Conservation (phyloP, 2,329 filamentous ascomycete species). For the Ceratocystis harringtonii region DNA sequence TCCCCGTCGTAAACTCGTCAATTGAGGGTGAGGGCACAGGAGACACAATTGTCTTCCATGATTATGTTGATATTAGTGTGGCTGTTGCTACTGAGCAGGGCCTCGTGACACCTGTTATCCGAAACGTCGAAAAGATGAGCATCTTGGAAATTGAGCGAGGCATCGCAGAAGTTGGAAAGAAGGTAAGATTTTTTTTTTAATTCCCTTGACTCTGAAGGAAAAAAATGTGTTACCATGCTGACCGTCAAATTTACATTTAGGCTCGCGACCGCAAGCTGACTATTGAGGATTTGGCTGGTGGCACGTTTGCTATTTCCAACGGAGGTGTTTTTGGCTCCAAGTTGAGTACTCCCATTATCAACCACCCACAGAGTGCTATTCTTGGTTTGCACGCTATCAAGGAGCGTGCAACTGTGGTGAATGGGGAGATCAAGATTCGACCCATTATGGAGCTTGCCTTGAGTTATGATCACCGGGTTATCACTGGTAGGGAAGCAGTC, state of each 20-base stretch:
- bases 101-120: slow-evolving; percentile 87
- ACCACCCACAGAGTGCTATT: slow-evolving; percentile 83
- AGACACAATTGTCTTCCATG: slow-evolving; percentile 94
- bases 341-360: slow-evolving; percentile 98
- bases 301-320: slow-evolving; percentile 96
- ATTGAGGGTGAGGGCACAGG: slow-evolving; percentile 92
- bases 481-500: slow-evolving; percentile 89
- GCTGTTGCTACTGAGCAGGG: slow-evolving; percentile 97
- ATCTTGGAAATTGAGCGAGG: slow-evolving; percentile 77
- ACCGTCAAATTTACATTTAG: slow-evolving; percentile 29
- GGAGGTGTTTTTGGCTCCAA: slow-evolving; percentile 93
- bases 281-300: slow-evolving; percentile 97
- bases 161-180: slow-evolving; percentile 90
- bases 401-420: slow-evolving; percentile 74
- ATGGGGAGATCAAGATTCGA: slow-evolving; percentile 87
- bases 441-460: slow-evolving; percentile 99
- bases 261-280: slow-evolving; percentile 92
- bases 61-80: slow-evolving; percentile 96
- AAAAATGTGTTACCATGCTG: not conserved
- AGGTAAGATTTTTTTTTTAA: slow-evolving; percentile 41
- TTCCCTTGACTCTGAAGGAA: not conserved
- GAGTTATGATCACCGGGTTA: slow-evolving; percentile 90
- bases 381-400: slow-evolving; percentile 94
- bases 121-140: slow-evolving; percentile 80
- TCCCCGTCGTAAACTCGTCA: slow-evolving; percentile 90